Conservation (phyloP, 2,329 filamentous ascomycete species). For the Fusarium pseudoanthophilum region DNA sequence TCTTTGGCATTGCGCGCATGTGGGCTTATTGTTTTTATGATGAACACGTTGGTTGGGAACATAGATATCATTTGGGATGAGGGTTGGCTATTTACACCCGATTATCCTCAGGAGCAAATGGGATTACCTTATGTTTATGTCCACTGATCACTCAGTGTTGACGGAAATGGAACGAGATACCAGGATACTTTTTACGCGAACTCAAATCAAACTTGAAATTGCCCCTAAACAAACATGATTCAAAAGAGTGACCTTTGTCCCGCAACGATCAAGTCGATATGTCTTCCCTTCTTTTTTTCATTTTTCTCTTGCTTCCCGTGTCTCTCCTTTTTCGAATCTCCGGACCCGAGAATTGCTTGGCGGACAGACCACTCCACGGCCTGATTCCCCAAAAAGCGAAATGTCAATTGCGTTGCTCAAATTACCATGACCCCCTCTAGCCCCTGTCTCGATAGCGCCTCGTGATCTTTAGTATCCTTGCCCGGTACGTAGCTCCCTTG, state of each 20-base stretch:
- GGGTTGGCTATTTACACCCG: constrained; percentile 25
- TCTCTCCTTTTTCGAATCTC: constrained; percentile 10
- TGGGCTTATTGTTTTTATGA: constrained; percentile 38
- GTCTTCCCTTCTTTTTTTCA: neutral
- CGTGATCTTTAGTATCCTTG: constrained; percentile 44
- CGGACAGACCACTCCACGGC: constrained; percentile 4
- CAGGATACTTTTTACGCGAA: constrained; percentile 38
- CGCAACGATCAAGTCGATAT: neutral
- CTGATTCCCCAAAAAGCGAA: neutral
- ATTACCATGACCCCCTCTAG: constrained; percentile 40
- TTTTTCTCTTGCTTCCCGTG: neutral
- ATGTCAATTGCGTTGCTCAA: constrained; percentile 30
- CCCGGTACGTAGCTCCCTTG: constrained; percentile 30
- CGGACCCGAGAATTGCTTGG: constrained; percentile 10
- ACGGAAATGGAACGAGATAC: constrained; percentile 45
- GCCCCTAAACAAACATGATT: constrained; percentile 10
- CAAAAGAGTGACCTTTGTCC: neutral
- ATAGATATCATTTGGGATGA: constrained; percentile 44
- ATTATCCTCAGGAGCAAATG: constrained; percentile 32
- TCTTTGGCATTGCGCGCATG: constrained; percentile 10
- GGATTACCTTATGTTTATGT: constrained; percentile 37
- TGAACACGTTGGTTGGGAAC: constrained; percentile 45
- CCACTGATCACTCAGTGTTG: constrained; percentile 45
- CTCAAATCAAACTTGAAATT: constrained; percentile 35
- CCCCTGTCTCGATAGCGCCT: constrained; percentile 40